phyloP scores from a whole-genome alignment of 148 eudicot species.

The Fagopyrum esculentum region DNA sequence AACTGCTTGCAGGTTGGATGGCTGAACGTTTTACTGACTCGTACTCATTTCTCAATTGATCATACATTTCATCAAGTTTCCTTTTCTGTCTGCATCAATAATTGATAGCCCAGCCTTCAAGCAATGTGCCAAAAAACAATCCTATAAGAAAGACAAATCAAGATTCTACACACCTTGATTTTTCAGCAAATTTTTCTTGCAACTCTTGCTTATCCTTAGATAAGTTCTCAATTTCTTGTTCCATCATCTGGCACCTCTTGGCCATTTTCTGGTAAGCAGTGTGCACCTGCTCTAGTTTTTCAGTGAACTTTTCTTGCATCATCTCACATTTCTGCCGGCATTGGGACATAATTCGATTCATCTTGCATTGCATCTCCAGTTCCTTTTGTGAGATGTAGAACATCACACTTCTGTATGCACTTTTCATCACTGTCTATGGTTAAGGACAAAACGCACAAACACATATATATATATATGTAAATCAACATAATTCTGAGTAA shows the following conservation, averaged over 20 bases:
- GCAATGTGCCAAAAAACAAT: not conserved
- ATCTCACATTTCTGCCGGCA: constrained; percentile 79
- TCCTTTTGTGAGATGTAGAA: constrained; percentile 83
- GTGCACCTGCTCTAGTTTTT: constrained; percentile 77
- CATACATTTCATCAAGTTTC: constrained; percentile 98
- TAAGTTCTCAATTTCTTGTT: constrained; percentile 72
- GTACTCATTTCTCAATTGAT: constrained; percentile 75
- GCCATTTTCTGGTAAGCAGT: constrained; percentile 88
- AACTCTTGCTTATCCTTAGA: constrained; percentile 84
- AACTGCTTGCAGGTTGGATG: constrained; percentile 70
- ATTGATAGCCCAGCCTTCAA: constrained; percentile 14
- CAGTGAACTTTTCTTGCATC: constrained; percentile 75
- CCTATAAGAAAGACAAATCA: not conserved
- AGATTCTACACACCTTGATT: constrained; percentile 49
- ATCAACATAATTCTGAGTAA: not conserved
- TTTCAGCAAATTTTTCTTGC: constrained; percentile 87
- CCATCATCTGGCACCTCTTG: constrained; percentile 85
- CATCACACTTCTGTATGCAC: constrained; percentile 84
- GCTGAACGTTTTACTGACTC: constrained; percentile 76
- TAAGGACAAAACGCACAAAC: constrained; percentile 19
- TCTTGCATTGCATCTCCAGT: constrained; percentile 87
- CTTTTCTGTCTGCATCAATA: constrained; percentile 63
- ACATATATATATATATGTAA: too few species aligned
- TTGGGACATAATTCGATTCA: constrained; percentile 68
- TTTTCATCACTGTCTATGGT: constrained; percentile 70